phyloP scores from a whole-genome alignment of 2,329 filamentous ascomycete genomes.

The Calycina herbarum region DNA sequence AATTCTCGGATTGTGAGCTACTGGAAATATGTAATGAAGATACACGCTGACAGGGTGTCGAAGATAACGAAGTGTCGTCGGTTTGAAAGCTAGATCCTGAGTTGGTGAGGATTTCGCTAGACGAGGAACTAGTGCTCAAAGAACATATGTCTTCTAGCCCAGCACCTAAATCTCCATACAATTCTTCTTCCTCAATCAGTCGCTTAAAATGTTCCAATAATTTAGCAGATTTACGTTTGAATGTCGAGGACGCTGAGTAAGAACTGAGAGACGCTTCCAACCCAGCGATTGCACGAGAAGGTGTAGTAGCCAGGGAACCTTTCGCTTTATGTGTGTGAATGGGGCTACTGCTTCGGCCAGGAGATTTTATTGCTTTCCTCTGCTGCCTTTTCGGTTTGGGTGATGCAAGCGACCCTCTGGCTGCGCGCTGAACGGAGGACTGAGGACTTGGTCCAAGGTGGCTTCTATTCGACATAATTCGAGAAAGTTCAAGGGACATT shows the following conservation, averaged over 20 bases:
- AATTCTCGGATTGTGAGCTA: not conserved
- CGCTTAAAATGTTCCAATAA: constrained; percentile 2
- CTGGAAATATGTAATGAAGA: not conserved
- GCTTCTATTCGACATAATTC: not conserved
- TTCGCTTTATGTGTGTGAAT: not conserved
- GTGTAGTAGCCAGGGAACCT: not conserved
- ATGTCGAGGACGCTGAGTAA: not conserved
- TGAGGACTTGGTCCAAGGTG: not conserved
- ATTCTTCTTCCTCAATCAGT: constrained; percentile 4
- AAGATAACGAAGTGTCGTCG: constrained; percentile 21
- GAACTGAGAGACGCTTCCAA: constrained; percentile 2
- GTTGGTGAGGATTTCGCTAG: not conserved
- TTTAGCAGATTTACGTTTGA: not conserved
- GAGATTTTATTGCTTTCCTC: not conserved
- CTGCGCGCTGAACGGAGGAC: not conserved
- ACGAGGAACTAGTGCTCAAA: not conserved
- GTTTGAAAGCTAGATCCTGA: constrained; percentile 11
- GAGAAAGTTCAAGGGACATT: not conserved
- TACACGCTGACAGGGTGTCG: constrained; percentile 9
- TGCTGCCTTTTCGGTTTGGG: not conserved
- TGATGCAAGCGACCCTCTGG: not conserved
- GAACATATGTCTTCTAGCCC: not conserved
- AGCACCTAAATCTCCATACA: not conserved
- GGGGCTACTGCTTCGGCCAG: not conserved
- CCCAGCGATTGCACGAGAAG: not conserved